A percentile compares a stretch with the other conserved stretches of the same genome.
phyloP scores from a whole-genome alignment of 176 grass and related monocot genomes.

The Stipa capillata region DNA sequence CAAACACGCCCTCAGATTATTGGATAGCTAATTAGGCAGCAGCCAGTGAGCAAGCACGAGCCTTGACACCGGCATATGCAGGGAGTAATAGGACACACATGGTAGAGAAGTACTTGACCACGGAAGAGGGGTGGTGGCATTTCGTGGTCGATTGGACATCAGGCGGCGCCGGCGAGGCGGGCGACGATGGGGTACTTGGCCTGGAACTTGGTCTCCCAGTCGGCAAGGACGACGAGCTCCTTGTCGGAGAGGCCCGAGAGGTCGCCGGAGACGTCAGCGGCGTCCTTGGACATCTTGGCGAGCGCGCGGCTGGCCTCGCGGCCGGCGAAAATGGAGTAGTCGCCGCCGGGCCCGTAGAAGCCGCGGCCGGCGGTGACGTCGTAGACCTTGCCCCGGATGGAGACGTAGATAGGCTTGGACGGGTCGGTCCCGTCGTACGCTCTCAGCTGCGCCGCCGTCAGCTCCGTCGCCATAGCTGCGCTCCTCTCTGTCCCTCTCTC shows the following conservation, averaged over 20 bases:
- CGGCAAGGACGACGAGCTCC: slow-evolving; percentile 69
- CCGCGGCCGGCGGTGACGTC: slow-evolving; percentile 71
- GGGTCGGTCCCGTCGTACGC: slow-evolving; percentile 67
- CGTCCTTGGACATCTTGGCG: slow-evolving; percentile 91
- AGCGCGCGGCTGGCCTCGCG: slow-evolving; percentile 85
- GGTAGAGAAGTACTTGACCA: neutral
- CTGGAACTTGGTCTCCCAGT: slow-evolving; percentile 97
- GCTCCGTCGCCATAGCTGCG: slow-evolving; percentile 45
- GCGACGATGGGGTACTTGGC: slow-evolving; percentile 84
- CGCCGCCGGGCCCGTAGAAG: slow-evolving; percentile 90
- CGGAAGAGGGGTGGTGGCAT: neutral
- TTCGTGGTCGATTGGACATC: neutral
- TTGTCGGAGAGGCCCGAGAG: slow-evolving; percentile 69
- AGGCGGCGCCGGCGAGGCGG: slow-evolving; percentile 35
- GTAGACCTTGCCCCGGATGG: slow-evolving; percentile 77
- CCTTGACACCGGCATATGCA: neutral
- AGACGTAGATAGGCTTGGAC: slow-evolving; percentile 87
- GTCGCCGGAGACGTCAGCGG: slow-evolving; percentile 53
- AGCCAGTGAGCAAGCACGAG: neutral
- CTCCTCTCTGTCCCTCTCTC: neutral
- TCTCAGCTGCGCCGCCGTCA: slow-evolving; percentile 72
- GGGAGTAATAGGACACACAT: neutral
- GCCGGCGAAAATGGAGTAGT: slow-evolving; percentile 83
- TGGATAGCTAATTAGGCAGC: neutral
- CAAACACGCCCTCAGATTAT: slow-evolving; percentile 16